Evolutionary conservation across 2,329 filamentous ascomycete species (phyloP), one percentile per base, ranked within the genome.

Genomic region (Lachnum nothofagi): DNA sequence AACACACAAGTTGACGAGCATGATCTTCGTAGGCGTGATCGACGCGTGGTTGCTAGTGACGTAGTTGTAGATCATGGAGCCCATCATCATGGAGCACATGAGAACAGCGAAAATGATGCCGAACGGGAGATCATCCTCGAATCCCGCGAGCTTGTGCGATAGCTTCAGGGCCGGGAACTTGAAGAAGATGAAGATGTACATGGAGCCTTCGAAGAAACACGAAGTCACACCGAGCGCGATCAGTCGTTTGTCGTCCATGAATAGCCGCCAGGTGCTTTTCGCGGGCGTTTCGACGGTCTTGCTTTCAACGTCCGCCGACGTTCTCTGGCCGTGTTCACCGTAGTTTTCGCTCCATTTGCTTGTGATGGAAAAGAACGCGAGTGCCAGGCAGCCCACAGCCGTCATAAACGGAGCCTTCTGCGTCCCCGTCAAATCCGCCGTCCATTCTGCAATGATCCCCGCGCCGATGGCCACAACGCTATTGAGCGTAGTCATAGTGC

Each of bases 131-230:
- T 65, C 79, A 19, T 20, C 8, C 66, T 25, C 68, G 61, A 8
- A 48, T 19, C 53, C 51, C 17, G 51, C 68, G 2, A 60, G 55
- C 14, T 60, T 57, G 34, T 69, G 68, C 9, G 69, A 67, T 9
- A 68, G 65, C 48, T 68, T 73, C 17, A 82, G 64, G 3, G 76
- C 72, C 2, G 76, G 74, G 3, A 77, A 76, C 71, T 78, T 80
- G 67, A 79, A 80, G 64, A 80, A 81, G 51, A 82, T 74, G 56
- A 79, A 80, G 6, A 82, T 68, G 59, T 80, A 82, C 68, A 82
- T 77, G 12, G 77, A 72, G 9, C 77, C 77, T 62, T 83, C 79
- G 56, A 82, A 80, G 57, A 78, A 71, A 48, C 72, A 77, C 2
- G 75, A 75, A 2, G 72, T 70, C 42, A 80, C 60, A 1, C 68